These are phyloP conservation scores for Fusarium subtropicale DNA, from an alignment of 2,329 filamentous ascomycete species.

Conservation along the genomic window DNA sequence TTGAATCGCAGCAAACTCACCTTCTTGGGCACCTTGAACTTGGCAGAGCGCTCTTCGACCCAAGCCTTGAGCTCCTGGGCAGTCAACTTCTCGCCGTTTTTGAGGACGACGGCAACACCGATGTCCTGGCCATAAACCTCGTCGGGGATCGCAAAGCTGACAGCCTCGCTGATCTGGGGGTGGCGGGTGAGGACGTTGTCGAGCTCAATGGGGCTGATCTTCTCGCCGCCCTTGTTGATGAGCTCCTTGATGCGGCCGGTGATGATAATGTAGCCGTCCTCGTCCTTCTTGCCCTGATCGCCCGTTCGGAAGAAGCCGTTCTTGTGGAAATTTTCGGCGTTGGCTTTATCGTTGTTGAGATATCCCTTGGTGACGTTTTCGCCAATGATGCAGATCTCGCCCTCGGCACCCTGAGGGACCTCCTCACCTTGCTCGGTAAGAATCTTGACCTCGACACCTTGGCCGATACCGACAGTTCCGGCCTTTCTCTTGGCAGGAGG, in stretches of 20 bases:
- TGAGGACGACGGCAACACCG: constrained; percentile 79
- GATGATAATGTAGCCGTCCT: constrained; percentile 85
- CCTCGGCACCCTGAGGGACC: constrained; percentile 75
- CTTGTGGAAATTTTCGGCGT: constrained; percentile 77
- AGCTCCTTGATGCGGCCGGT: constrained; percentile 94
- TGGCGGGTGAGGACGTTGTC: constrained; percentile 85
- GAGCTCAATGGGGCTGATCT: constrained; percentile 88
- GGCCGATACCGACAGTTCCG: constrained; percentile 83
- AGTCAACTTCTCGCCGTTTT: constrained; percentile 67
- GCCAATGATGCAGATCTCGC: constrained; percentile 84
- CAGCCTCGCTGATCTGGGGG: constrained; percentile 78
- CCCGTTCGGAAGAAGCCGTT: constrained; percentile 89
- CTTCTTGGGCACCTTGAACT: constrained; percentile 89
- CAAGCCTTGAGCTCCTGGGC: constrained; percentile 74
- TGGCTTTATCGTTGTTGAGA: constrained; percentile 83
- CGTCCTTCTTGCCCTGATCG: constrained; percentile 84
- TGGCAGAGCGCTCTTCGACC: constrained; percentile 76
- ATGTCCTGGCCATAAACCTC: constrained; percentile 88
- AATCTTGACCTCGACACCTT: constrained; percentile 85
- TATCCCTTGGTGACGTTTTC: constrained; percentile 89
- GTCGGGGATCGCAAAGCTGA: constrained; percentile 85
- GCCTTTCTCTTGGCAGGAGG: constrained; percentile 80
- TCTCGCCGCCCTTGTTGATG: constrained; percentile 91
- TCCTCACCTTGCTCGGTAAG: constrained; percentile 76
- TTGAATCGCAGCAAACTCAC: constrained; percentile 56